These are phyloP conservation scores for Apophysomyces sp. DNA, from an alignment of 371 early-diverging fungal species.

Conservation along the genomic window DNA sequence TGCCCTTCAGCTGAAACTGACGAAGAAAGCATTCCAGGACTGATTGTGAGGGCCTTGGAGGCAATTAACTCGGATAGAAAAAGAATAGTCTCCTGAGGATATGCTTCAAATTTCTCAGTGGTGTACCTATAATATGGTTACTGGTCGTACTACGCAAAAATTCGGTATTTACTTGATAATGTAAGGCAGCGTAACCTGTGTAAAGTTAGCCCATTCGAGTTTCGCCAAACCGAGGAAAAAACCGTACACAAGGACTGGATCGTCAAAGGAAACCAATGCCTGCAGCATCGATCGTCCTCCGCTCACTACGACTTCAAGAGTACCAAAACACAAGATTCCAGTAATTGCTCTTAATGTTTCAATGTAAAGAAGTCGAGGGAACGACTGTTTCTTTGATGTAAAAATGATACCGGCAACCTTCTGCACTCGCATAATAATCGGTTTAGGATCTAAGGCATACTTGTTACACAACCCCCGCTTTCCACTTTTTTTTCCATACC, in stretches of 20 bases:
- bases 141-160: background rate
- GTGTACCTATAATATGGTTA: slow-evolving; percentile 32
- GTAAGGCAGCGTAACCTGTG: slow-evolving; percentile 68
- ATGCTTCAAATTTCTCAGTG: slow-evolving; percentile 33
- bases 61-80: slow-evolving; percentile 54
- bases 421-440: slow-evolving; percentile 30
- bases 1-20: slow-evolving; percentile 53
- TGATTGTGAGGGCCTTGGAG: slow-evolving; percentile 36
- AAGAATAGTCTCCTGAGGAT: slow-evolving; percentile 49
- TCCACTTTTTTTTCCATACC: slow-evolving; percentile 26
- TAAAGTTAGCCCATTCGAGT: slow-evolving; percentile 66
- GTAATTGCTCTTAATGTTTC: slow-evolving; percentile 26
- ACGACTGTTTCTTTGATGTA: background rate
- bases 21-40: slow-evolving; percentile 51
- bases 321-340: slow-evolving; percentile 53
- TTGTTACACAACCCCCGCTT: background rate
- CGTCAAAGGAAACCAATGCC: slow-evolving; percentile 47
- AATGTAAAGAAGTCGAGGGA: slow-evolving; percentile 18
- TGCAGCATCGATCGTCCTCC: slow-evolving; percentile 65
- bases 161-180: slow-evolving; percentile 46
- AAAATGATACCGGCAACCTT: slow-evolving; percentile 28
- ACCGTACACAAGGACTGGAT: slow-evolving; percentile 56
- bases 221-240: slow-evolving; percentile 68
- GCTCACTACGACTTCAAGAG: slow-evolving; percentile 58
- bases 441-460: slow-evolving; percentile 29